Evolutionary conservation across 108 stramenopile genomes (phyloP).

Genomic region (Skeletonema grethae): DNA sequence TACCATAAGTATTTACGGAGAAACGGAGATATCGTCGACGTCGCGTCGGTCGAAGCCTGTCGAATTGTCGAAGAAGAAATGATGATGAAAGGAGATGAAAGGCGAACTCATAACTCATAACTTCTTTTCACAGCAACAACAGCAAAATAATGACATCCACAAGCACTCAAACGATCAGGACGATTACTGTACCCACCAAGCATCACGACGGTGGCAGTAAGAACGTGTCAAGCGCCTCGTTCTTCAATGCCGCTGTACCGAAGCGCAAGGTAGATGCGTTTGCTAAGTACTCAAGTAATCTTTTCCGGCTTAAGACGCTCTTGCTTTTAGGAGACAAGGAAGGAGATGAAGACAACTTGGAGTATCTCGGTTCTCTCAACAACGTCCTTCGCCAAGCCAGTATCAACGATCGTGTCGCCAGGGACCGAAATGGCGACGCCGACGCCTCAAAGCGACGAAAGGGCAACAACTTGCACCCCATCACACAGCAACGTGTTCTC

Average conservation of each 20-base stretch:
- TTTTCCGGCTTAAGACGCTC: not conserved
- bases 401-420: too few species aligned
- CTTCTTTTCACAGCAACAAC: too few species aligned
- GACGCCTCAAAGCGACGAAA: not conserved
- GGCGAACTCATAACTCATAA: too few species aligned
- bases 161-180: not conserved
- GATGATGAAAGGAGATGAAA: too few species aligned
- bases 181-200: not conserved
- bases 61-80: too few species aligned
- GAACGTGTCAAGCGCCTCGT: not conserved
- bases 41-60: too few species aligned
- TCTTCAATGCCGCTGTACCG: not conserved
- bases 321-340: not conserved
- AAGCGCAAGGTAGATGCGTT: slow-evolving; percentile 1
- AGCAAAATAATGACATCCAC: not conserved
- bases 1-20: too few species aligned
- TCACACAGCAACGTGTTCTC: not conserved
- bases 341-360: not conserved
- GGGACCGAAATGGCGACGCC: not conserved
- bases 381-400: not conserved
- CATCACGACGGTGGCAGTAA: not conserved
- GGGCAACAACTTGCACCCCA: not conserved
- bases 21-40: too few species aligned
- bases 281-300: not conserved
- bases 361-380: not conserved